Evolutionary conservation across 108 stramenopile genomes (phyloP), one percentile per base, ranked within the genome.

Genomic region (Nannochloropsis gaditana): DNA sequence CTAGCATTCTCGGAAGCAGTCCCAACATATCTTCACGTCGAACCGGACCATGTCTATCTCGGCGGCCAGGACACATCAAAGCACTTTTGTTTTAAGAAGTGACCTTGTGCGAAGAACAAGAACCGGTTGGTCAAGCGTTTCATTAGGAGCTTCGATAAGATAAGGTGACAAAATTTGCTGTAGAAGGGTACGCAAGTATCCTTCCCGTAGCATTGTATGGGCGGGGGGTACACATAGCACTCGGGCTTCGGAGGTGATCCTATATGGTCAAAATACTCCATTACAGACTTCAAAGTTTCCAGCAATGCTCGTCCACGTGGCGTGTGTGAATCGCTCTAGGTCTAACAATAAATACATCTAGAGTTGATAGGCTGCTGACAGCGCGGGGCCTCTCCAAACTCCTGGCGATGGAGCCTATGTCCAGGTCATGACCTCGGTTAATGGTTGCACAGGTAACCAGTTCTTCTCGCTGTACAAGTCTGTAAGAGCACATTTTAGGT

Each of bases 391-490:
- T 73, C 19, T 73, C 2, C 3, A 73, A 6, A n/a, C 59, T n/a
- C n/a, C 59, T 73, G 15, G 59, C n/a, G n/a, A 73, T 73, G 59
- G 59, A 73, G 2, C 2, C 59, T n/a, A n/a, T 15, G 5, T 73
- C 59, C 0, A 73, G 6, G 59, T 73, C 59, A 73, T 73, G 6
- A 6, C 59, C 59, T 4, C n/a, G 8, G 59, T 73, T 73, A 73
- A 73, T 73, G 59, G 59, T 73, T n/a, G 59, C 59, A 73, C 59
- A 73, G 59, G 59, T 73, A 15, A 73, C 59, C 59, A 73, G n/a
- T 73, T 73, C 59, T 6, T 73, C 59, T 15, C 59, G 59, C 19
- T 73, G 59, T 73, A 73, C 8, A n/a, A 73, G 2, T 2, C 59
- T 73, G 59, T n/a, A n/a, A n/a, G 2, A 73, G 8, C n/a, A n/a